These are phyloP conservation scores for Lipomyces starkeyi DNA, from an alignment of 805 yeast species.

Conservation along the genomic window DNA sequence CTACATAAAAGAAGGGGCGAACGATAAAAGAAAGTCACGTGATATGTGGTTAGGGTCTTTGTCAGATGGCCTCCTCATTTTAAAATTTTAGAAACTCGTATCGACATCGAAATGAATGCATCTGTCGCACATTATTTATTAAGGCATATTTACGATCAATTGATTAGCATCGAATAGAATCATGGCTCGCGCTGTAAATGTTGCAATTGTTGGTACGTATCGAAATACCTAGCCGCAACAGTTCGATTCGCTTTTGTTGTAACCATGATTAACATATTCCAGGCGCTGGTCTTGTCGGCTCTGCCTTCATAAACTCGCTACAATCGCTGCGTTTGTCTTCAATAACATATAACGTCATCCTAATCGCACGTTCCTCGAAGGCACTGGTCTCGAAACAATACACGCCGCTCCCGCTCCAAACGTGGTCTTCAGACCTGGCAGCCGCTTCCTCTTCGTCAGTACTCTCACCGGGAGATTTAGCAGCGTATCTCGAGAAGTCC, in stretches of 20 bases:
- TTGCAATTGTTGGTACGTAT: conserved; percentile 68
- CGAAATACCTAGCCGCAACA: neutral
- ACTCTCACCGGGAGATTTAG: conserved; percentile 62
- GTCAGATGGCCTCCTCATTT: no score
- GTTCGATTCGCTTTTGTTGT: neutral
- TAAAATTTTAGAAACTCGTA: no score
- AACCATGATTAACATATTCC: neutral
- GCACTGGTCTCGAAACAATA: conserved; percentile 74
- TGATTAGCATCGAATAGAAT: neutral
- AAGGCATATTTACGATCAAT: neutral
- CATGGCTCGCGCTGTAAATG: conserved; percentile 63
- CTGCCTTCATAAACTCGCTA: conserved; percentile 76
- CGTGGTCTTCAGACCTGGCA: conserved; percentile 59
- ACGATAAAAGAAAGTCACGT: no score
- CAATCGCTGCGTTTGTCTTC: conserved; percentile 51
- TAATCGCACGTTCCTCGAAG: conserved; percentile 75
- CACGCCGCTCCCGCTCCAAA: conserved; percentile 67
- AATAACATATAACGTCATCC: conserved; percentile 75
- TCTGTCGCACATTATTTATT: no score
- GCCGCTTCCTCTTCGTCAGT: conserved; percentile 55
- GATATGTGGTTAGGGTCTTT: no score
- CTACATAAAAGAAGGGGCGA: no score
- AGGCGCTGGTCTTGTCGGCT: conserved; percentile 95
- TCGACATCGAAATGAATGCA: no score
- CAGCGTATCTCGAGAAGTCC: conserved; percentile 67